Percentiles rank a stretch among this genome's conserved stretches.
These are phyloP conservation scores for Tilletia setariae DNA, from an alignment of 1,284 basidiomycete genomes.

Conservation along the genomic window DNA sequence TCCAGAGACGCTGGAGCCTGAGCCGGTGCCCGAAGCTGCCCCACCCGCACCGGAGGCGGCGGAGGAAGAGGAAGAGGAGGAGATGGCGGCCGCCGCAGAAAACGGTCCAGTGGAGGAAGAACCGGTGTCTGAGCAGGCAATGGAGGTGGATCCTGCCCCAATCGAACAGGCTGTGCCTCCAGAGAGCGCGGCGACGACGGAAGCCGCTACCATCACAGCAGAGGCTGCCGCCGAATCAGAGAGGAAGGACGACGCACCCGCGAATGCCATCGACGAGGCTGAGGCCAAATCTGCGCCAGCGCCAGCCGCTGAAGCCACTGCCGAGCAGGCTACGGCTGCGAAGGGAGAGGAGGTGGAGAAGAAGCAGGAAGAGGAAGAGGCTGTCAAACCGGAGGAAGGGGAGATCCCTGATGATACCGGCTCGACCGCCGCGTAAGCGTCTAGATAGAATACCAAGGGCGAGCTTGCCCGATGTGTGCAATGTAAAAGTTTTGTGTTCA, in stretches of 20 bases:
- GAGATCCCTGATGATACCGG: background rate
- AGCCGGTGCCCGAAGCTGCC: background rate
- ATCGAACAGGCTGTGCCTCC: background rate
- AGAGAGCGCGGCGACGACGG: too few relatives aligned
- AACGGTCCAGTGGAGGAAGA: too few relatives aligned
- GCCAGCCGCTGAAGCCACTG: background rate
- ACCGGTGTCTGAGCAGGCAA: background rate
- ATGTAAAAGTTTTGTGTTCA: too few relatives aligned
- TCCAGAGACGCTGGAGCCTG: background rate
- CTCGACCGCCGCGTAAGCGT: background rate
- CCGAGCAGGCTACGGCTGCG: background rate
- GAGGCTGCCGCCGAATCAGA: background rate
- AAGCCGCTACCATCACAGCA: too few relatives aligned
- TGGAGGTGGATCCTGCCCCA: background rate
- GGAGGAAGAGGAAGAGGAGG: background rate
- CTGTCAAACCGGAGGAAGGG: background rate
- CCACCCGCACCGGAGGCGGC: background rate
- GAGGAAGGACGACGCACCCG: background rate
- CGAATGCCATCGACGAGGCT: background rate
- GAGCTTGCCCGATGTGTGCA: too few relatives aligned
- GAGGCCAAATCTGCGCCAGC: background rate
- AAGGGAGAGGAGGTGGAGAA: background rate
- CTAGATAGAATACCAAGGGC: too few relatives aligned
- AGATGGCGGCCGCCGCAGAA: too few relatives aligned
- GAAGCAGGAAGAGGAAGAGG: background rate